Evolutionary conservation across 768 basidiomycete genomes (phyloP).

Genomic region (Cystofilobasidium ferigula): DNA sequence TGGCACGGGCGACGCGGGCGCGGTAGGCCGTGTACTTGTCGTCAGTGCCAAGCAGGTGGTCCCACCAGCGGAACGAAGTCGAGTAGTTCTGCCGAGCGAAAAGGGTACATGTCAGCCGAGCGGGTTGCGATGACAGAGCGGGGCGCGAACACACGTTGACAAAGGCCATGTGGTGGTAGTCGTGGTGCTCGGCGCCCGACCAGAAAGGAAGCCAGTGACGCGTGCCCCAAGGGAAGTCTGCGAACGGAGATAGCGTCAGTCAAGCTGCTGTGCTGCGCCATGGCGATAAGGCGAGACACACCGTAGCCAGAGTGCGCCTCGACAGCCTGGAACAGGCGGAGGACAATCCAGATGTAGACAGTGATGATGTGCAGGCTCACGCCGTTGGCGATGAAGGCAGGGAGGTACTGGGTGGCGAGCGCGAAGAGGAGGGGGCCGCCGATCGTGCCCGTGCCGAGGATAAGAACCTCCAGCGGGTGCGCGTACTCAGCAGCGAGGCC

Average conservation of each 20-base stretch:
- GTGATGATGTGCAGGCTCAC: constrained; percentile 77
- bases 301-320: constrained; percentile 93
- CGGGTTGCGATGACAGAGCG: not conserved
- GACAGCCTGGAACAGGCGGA: constrained; percentile 91
- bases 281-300: not conserved
- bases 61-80: constrained; percentile 40
- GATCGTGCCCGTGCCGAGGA: constrained; percentile 85
- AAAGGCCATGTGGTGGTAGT: constrained; percentile 97
- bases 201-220: constrained; percentile 88
- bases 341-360: constrained; percentile 73
- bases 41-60: constrained; percentile 80
- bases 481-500: constrained; percentile 94
- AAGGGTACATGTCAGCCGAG: not conserved
- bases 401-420: constrained; percentile 9
- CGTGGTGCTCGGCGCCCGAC: constrained; percentile 95
- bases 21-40: constrained; percentile 61
- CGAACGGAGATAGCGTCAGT: not conserved
- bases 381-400: constrained; percentile 55
- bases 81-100: constrained; percentile 38
- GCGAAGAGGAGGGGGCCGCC: constrained; percentile 64
- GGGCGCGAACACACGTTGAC: constrained; percentile 1
- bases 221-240: constrained; percentile 96
- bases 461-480: constrained; percentile 90
- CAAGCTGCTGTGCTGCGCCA: not conserved
- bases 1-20: constrained; percentile 51